These are phyloP conservation scores for Pharnaceum exiguum DNA, from an alignment of 148 eudicot genomes.

Conservation along the genomic window DNA sequence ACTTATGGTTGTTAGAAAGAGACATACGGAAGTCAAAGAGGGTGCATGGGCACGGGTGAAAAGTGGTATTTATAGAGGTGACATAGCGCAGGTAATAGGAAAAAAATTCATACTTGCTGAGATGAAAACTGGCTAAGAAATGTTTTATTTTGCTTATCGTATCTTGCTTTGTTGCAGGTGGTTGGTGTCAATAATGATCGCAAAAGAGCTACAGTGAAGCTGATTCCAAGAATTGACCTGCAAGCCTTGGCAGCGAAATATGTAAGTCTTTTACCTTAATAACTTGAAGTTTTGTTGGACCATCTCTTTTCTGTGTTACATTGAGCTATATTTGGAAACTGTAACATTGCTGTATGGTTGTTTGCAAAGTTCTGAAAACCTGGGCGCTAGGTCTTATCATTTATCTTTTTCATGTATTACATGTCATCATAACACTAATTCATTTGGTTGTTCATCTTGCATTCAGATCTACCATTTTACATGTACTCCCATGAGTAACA, in stretches of 20 bases:
- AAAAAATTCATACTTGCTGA: neutral
- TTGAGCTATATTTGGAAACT: neutral
- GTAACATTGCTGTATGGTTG: too few relatives aligned
- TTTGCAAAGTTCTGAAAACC: too few relatives aligned
- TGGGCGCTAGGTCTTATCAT: too few relatives aligned
- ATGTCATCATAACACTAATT: too few relatives aligned
- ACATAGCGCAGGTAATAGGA: conserved; percentile 72
- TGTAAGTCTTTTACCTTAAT: conserved; percentile 37
- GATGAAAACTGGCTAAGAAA: too few relatives aligned
- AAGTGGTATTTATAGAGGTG: conserved; percentile 85
- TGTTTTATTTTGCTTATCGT: conserved; percentile 1
- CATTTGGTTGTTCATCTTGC: too few relatives aligned
- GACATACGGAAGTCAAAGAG: conserved; percentile 45
- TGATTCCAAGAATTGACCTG: conserved; percentile 90
- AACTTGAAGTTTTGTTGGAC: neutral
- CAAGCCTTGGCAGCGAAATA: conserved; percentile 76
- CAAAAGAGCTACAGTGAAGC: conserved; percentile 81
- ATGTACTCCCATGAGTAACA: too few relatives aligned
- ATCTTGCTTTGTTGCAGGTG: conserved; percentile 42
- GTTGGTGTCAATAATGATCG: conserved; percentile 53
- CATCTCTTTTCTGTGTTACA: neutral
- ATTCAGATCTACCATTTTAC: too few relatives aligned
- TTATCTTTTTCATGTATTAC: too few relatives aligned
- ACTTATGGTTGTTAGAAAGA: conserved; percentile 56
- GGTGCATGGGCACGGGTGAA: conserved; percentile 94